Base-by-base conservation (phyloP, 1,284 basidiomycete genomes). In the Hortiboletus rubellus region DNA sequence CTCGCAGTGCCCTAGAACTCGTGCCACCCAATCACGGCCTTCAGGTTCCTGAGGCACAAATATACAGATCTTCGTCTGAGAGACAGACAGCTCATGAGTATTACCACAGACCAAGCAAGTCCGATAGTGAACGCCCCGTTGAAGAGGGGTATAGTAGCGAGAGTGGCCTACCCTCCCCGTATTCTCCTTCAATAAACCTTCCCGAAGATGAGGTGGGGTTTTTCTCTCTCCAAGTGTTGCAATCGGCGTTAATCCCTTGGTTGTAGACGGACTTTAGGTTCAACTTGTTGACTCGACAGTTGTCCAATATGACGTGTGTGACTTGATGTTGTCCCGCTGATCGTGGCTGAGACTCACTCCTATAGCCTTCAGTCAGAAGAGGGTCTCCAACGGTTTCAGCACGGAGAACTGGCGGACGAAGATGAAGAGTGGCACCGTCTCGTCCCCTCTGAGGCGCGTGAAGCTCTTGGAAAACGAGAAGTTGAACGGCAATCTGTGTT, bases 401-500 rank as follows among this genome's bases (percentile, higher is more conserved):
- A 73, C 0, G 84, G 84, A 31, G 73, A 83, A 56, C 73, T 91
- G 8, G 66, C 77, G 5, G 83, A 85, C 44, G 76, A 74, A 12
- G 85, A 91, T 55, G 81, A 87, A 68, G 87, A 89, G 59, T 94
- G 92, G 92, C 77, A 92, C 71, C 76, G 80, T 50, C 77, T 94
- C 7, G 88, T 93, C 1, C 87, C 91, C 8, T 61, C 74, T 18
- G 82, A 82, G 63, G 84, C 90, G 0, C 77, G 79, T n/a, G 82
- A 87, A 40, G 84, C 84, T 0, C 74, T 94, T 2, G 85, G 84
- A 22, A 83, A 84, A 66, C 72, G 81, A 52, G 92, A 93, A 69
- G 86, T 92, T 14, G 82, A 87, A 58, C 79, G 92, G 46, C 92
- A 94, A 69, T 91, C 87, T 14, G 82, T 89, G 8, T 79, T 93